Base-by-base conservation (phyloP, 2,329 filamentous ascomycete species). In the Elsinoe batatas region DNA sequence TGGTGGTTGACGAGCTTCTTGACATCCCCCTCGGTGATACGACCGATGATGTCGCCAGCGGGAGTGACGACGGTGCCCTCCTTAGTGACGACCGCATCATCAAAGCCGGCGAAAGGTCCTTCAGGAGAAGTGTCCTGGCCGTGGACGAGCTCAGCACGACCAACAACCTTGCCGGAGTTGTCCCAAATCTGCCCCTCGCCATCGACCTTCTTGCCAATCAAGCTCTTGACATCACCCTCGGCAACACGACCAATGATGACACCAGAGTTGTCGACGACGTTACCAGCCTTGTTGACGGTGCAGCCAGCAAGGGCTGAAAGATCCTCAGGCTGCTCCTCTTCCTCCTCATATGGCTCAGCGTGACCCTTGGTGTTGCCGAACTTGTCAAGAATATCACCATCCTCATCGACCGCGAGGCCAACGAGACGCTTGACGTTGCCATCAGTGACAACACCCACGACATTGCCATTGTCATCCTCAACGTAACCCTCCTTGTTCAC, bases 351-450 rank as follows among this genome's bases (percentile, higher is more conserved):
- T 3, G 76, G 78, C 64, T 80, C 78, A n/a, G 76, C 78, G 57
- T 78, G 77, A 32, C 79, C 79, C 68, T 80, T 80, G 61, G 79
- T 74, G 58, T 79, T 81, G 57, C 79, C 82, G 65, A 88, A 90
- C 68, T 82, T 83, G 74, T 93, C 88, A 56, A 87, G 76, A 32
- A 94, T 82, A 57, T 93, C 88, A 36, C 88, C 88, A 60, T 94
- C 88, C 59, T 88, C 84, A 57, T 93, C 88, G 15, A 93, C 88
- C 7, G 76, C 64, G 46, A 87, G 84, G 13, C 88, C 88, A 36
- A 84, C 80, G 1, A 94, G 78, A 53, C 76, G 74, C 76, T 88
- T 89, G 35, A 78, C 68, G 55, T 94, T 85, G 2, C 88, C 88
- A 46, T 82, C 80, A 3, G 79, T 74, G 37, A 91, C 77, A 40